Evolutionary conservation across 768 basidiomycete genomes (phyloP), one percentile per base, ranked within the genome.

Genomic region (Grammothele lineata): DNA sequence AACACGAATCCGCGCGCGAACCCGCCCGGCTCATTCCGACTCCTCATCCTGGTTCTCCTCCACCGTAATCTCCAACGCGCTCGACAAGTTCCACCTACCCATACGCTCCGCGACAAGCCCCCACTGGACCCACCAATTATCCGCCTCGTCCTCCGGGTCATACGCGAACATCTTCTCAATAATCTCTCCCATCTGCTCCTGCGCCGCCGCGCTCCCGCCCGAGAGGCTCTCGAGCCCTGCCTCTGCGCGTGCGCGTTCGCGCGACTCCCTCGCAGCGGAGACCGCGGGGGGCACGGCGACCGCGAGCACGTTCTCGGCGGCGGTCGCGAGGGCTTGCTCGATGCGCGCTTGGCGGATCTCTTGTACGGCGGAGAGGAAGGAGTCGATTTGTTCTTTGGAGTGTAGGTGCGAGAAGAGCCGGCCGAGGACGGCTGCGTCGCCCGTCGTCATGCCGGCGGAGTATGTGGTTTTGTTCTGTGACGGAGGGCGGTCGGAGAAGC

Each of bases 371-470:
- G 53, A 36, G 10, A 66, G 55, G 45, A 67, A 57, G 30, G 23
- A 23, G 21, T 48, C 48, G 47, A 65, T 61, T 40, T 67, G 65
- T 7, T 57, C 51, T 3, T 43, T 43, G 7, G 46, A 34, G 49
- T 55, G 53, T 10, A 66, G 50, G 42, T 65, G 58, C 23, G 53
- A 44, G 60, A 68, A 68, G 19, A 69, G 59, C 37, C 61, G 59
- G 24, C 64, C 66, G 40, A 69, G 61, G 7, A 62, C 57, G 1
- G 61, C 64, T 4, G 59, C 66, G 53, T 69, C 68, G 41, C 64
- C 62, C 8, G 59, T 49, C 0, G 62, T 58, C 51, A 66, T 55
- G 14, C 53, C 58, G 41, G 49, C 35, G 19, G 50, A 22, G 41
- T 51, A 54, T 38, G 46, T 5, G 3, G 51, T 51, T 11, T 52